These are phyloP conservation scores for Candida jianshihensis DNA, from an alignment of 805 yeast genomes.

Conservation along the genomic window DNA sequence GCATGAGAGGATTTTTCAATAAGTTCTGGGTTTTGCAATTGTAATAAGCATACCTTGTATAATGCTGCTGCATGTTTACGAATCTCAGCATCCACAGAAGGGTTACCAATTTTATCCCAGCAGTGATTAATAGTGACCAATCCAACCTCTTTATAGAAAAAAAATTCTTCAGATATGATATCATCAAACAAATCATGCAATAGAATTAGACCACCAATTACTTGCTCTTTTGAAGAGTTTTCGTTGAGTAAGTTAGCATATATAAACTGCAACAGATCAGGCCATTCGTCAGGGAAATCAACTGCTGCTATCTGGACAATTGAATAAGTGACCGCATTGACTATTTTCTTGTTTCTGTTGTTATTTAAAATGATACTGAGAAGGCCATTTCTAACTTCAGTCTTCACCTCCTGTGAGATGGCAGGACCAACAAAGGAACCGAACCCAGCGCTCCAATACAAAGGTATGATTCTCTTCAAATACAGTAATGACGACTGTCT, in stretches of 20 bases:
- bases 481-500: conserved; percentile 64
- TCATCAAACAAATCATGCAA: conserved; percentile 80
- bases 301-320: conserved; percentile 80
- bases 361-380: conserved; percentile 38
- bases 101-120: conserved; percentile 30
- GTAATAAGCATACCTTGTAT: conserved; percentile 45
- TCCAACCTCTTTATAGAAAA: conserved; percentile 72
- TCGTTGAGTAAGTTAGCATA: conserved; percentile 31
- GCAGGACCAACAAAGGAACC: conserved; percentile 67
- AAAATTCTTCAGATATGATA: conserved; percentile 77
- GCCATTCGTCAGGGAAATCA: conserved; percentile 97
- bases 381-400: conserved; percentile 40
- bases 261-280: conserved; percentile 47
- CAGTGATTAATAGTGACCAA: conserved; percentile 44
- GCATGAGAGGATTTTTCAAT: conserved; percentile 31
- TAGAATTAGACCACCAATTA: conserved; percentile 29
- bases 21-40: conserved; percentile 46
- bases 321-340: conserved; percentile 63
- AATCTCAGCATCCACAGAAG: conserved; percentile 28
- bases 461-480: conserved; percentile 59
- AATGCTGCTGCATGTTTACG: conserved; percentile 44
- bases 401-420: conserved; percentile 45
- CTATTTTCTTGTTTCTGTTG: conserved; percentile 47
- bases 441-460: conserved; percentile 81
- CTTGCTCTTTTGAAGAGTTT: conserved; percentile 5